phyloP scores from a whole-genome alignment of 2,329 filamentous ascomycete genomes.

The Aspergillus niger region DNA sequence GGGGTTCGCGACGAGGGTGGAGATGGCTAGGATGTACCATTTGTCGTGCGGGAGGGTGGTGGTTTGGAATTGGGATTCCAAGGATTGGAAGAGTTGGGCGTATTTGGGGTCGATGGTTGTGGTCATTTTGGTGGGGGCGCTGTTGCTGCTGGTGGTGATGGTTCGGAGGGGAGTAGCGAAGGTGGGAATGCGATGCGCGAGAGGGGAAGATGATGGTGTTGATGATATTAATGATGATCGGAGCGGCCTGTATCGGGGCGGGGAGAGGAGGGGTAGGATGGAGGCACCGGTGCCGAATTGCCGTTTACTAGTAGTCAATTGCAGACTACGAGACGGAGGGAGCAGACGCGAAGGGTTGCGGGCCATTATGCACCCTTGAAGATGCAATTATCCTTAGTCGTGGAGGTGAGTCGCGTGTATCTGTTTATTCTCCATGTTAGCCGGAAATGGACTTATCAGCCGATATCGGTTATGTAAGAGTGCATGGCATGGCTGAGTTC shows the following conservation, averaged over 20 bases:
- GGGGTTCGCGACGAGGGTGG: slow-evolving; percentile 53
- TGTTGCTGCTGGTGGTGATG: neutral
- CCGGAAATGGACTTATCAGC: neutral
- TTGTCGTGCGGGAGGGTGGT: slow-evolving; percentile 29
- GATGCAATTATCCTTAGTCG: neutral
- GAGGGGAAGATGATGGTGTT: neutral
- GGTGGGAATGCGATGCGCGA: neutral
- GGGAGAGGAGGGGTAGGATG: neutral
- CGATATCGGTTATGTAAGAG: slow-evolving; percentile 4
- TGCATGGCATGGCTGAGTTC: neutral
- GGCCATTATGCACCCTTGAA: neutral
- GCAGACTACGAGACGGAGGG: neutral
- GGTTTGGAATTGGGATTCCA: slow-evolving; percentile 32
- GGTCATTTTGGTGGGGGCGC: slow-evolving; percentile 20
- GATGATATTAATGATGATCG: neutral
- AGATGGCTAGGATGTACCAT: slow-evolving; percentile 41
- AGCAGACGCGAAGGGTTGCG: neutral
- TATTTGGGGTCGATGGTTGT: slow-evolving; percentile 30
- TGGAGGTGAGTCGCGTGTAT: neutral
- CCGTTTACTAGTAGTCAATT: neutral
- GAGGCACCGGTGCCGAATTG: neutral
- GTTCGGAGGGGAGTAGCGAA: neutral
- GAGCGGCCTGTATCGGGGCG: neutral
- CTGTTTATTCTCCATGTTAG: neutral
- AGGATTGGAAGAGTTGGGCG: slow-evolving; percentile 30